Evolutionary conservation across 139 green algal genomes (phyloP).

Genomic region (Tetradesmus lagerheimii): DNA sequence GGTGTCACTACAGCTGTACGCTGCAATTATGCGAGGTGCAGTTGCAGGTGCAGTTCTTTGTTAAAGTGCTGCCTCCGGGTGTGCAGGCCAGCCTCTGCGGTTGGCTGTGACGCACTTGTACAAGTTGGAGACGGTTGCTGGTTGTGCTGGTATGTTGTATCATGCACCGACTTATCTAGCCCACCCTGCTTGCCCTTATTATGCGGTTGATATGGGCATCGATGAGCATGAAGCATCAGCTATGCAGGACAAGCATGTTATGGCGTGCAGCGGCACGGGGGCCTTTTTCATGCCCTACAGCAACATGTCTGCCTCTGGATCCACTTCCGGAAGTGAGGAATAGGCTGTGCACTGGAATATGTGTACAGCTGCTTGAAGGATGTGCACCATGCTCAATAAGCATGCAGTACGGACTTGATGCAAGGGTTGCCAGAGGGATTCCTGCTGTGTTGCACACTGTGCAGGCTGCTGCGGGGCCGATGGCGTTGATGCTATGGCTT

Average conservation of each 20-base stretch:
- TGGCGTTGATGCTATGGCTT: no score
- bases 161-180: not conserved
- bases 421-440: no score
- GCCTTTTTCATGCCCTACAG: not conserved
- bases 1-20: no score
- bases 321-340: no score
- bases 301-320: constrained; percentile 16
- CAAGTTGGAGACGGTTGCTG: not conserved
- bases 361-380: no score
- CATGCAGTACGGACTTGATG: no score
- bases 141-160: not conserved
- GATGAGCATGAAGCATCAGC: not conserved
- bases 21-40: no score
- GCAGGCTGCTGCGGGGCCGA: no score
- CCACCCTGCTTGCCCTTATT: not conserved
- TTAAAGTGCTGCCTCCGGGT: not conserved
- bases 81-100: not conserved
- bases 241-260: not conserved
- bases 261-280: not conserved
- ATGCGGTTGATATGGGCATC: not conserved
- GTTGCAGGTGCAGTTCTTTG: not conserved
- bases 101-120: not conserved
- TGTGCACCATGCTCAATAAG: no score
- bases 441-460: no score
- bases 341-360: no score